These are phyloP conservation scores for Colletotrichum sp. DNA, from an alignment of 2,329 filamentous ascomycete species.

Conservation along the genomic window DNA sequence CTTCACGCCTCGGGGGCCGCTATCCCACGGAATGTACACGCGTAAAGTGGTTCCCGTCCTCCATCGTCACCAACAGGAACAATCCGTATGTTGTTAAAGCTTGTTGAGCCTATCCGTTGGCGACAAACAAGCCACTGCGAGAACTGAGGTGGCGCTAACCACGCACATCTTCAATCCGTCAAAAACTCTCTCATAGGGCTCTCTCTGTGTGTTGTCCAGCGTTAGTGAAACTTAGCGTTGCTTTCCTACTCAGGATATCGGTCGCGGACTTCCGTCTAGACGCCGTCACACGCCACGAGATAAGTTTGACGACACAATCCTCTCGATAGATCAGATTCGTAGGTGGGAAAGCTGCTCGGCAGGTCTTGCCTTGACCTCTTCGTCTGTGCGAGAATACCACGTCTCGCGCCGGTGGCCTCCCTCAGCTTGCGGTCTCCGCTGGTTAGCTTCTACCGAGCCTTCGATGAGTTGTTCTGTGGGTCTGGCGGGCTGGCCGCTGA, in stretches of 20 bases:
- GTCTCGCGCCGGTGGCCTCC: constrained; percentile 11
- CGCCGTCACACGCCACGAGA: background rate
- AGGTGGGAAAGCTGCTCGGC: background rate
- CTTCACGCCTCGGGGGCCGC: background rate
- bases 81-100: constrained; percentile 7
- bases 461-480: constrained; percentile 49
- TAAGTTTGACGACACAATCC: background rate
- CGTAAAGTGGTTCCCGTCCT: constrained; percentile 25
- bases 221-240: constrained; percentile 16
- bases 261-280: background rate
- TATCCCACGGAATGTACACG: constrained; percentile 19
- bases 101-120: constrained; percentile 8
- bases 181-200: constrained; percentile 11
- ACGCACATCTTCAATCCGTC: background rate
- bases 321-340: constrained; percentile 10
- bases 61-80: background rate
- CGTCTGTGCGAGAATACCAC: constrained; percentile 13
- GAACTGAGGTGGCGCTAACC: constrained; percentile 4
- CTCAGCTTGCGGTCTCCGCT: constrained; percentile 8
- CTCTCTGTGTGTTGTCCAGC: constrained; percentile 6
- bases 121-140: background rate
- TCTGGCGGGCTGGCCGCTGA: constrained; percentile 31
- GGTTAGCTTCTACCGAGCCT: constrained; percentile 28
- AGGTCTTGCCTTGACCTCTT: background rate
- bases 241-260: background rate